Evolutionary conservation across 2,329 filamentous ascomycete genomes (phyloP), one percentile per base, ranked within the genome.

Genomic region (Botryotinia calthae): DNA sequence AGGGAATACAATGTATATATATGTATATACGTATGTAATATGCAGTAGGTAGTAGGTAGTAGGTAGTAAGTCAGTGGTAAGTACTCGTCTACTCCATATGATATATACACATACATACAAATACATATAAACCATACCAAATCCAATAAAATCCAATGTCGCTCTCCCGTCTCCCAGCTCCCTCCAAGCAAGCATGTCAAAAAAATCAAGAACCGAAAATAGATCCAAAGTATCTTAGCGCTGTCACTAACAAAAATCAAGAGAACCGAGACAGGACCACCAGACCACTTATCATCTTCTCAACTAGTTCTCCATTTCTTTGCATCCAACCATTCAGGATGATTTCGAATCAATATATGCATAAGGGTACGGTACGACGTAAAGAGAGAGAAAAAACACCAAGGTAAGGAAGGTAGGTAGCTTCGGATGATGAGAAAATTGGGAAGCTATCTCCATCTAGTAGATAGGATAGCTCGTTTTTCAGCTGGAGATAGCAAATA

Each of bases 301-400:
- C 25, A n/a, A 51, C 48, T n/a, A 51, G 14, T 12, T 51, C 4
- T 51, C 48, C 48, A 51, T 51, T 51, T 51, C 58, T 61, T 61
- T 61, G n/a, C 58, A 40, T 62, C 59, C 59, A 62, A 62, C 59
- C 59, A 62, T 62, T 62, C 59, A n/a, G 34, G 22, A 62, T 40
- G 34, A n/a, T 62, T 62, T 62, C 34, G 59, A 62, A 40, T 40
- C 59, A 62, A n/a, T 59, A 20, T 25, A 34, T 20, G 58, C 22
- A 54, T 16, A 16, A 37, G 12, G 10, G 22, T 14, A 25, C 9
- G 31, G 31, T 25, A 61, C 58, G 12, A 37, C 34, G 34, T 9
- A 61, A 40, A 62, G 34, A 40, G 59, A 40, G 34, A 7, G n/a
- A 54, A 28, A 54, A 28, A 12, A 31, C 18, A 51, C 46, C 46